phyloP scores from a whole-genome alignment of 768 basidiomycete genomes.

The Dictyophora rubrovolvata region DNA sequence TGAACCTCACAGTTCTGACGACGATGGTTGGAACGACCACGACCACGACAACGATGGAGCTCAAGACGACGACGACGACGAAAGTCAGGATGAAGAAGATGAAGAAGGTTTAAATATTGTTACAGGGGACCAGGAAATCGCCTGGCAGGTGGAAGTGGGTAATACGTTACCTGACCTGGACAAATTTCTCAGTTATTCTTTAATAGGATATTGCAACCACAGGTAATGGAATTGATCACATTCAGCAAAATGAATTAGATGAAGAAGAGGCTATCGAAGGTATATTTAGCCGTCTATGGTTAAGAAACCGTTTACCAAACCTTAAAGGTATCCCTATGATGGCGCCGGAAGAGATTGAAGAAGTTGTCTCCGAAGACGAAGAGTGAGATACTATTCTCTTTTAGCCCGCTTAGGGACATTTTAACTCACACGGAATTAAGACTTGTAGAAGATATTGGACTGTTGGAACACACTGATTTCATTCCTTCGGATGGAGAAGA shows the following conservation, averaged over 20 bases:
- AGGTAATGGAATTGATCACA: slow-evolving; percentile 23
- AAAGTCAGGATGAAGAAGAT: slow-evolving; percentile 37
- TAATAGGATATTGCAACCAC: slow-evolving; percentile 24
- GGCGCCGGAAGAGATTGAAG: slow-evolving; percentile 21
- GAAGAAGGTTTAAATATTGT: slow-evolving; percentile 52
- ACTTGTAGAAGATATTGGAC: slow-evolving; percentile 24
- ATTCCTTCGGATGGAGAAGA: slow-evolving; percentile 10
- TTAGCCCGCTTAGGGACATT: neutral
- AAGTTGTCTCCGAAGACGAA: slow-evolving; percentile 23
- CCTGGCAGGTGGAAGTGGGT: slow-evolving; percentile 41
- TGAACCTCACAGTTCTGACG: slow-evolving; percentile 46
- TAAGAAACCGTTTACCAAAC: slow-evolving; percentile 26
- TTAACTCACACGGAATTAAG: slow-evolving; percentile 15
- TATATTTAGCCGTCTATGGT: slow-evolving; percentile 7
- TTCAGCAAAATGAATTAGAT: slow-evolving; percentile 21
- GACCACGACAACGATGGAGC: slow-evolving; percentile 51
- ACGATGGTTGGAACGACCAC: slow-evolving; percentile 51
- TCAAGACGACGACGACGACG: slow-evolving; percentile 50
- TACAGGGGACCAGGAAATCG: slow-evolving; percentile 36
- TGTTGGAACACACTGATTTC: slow-evolving; percentile 19
- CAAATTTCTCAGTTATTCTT: neutral
- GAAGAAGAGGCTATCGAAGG: slow-evolving; percentile 24
- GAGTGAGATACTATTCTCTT: slow-evolving; percentile 16
- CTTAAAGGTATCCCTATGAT: slow-evolving; percentile 18
- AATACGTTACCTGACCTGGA: neutral